Evolutionary conservation across 148 eudicot species (phyloP).

Genomic region (Rhododendron simsii): DNA sequence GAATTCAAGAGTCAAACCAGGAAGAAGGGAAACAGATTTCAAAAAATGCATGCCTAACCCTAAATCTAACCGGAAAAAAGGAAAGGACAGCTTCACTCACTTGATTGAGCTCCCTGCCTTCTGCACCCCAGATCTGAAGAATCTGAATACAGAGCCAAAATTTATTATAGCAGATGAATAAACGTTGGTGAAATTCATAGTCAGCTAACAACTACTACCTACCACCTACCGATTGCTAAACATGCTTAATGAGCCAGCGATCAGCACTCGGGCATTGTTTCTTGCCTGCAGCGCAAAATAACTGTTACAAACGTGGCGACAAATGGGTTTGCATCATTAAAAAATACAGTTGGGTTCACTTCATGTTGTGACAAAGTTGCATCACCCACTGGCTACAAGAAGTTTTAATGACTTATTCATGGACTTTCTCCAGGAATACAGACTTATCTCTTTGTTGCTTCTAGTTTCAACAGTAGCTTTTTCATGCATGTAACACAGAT

Average conservation of each 20-base stretch:
- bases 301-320: neutral
- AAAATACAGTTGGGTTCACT: neutral
- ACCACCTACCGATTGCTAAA: constrained; percentile 82
- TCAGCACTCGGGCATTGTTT: constrained; percentile 74
- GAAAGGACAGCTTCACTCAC: constrained; percentile 34
- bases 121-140: constrained; percentile 66
- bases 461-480: neutral
- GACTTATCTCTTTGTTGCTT: neutral
- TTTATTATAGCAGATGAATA: neutral
- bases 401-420: neutral
- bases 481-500: neutral
- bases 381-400: neutral
- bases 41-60: neutral
- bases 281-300: constrained; percentile 52
- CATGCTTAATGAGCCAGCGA: constrained; percentile 75
- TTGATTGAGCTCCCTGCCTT: constrained; percentile 67
- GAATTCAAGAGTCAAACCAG: neutral
- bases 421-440: neutral
- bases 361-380: neutral
- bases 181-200: neutral
- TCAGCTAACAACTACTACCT: constrained; percentile 12
- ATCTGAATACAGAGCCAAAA: constrained; percentile 35
- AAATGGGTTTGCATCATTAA: neutral
- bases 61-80: neutral
- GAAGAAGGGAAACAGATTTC: neutral